A percentile compares a stretch with the other conserved stretches of the same genome.
phyloP scores from a whole-genome alignment of 1,284 basidiomycete genomes.

The Ganoderma multipileum region DNA sequence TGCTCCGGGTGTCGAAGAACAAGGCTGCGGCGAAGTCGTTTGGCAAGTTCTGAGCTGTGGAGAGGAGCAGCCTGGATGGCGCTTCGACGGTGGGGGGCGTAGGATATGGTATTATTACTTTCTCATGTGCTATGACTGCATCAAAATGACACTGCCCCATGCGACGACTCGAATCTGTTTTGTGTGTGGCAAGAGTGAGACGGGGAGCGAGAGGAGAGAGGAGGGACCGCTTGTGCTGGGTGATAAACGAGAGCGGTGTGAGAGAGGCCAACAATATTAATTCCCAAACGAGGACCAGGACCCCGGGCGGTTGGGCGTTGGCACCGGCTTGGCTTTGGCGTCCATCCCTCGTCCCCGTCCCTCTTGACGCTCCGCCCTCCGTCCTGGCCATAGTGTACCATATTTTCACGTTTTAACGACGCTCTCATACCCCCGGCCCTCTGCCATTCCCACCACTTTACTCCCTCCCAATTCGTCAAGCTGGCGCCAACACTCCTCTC shows the following conservation, averaged over 20 bases:
- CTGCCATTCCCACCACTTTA: conserved; percentile 21
- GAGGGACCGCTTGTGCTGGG: conserved; percentile 1
- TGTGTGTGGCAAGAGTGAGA: conserved; percentile 25
- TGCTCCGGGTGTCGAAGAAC: conserved; percentile 90
- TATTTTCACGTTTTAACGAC: conserved; percentile 30
- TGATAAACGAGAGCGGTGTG: conserved; percentile 21
- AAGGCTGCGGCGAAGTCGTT: conserved; percentile 90
- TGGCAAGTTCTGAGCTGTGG: conserved; percentile 83
- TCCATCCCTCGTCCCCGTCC: conserved; percentile 23
- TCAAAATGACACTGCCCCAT: conserved; percentile 42
- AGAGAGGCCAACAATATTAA: conserved; percentile 32
- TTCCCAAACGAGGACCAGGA: conserved; percentile 32
- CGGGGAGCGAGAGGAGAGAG: not conserved
- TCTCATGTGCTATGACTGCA: conserved; percentile 45
- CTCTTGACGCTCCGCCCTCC: conserved; percentile 14
- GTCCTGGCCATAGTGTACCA: conserved; percentile 28
- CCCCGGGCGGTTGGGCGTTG: conserved; percentile 18
- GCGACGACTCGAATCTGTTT: conserved; percentile 23
- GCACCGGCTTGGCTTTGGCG: conserved; percentile 22
- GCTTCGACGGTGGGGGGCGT: conserved; percentile 37
- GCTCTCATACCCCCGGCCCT: conserved; percentile 23
- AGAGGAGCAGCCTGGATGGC: conserved; percentile 18
- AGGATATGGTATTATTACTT: conserved; percentile 43
- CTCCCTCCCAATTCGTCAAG: conserved; percentile 46
- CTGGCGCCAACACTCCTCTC: conserved; percentile 84